These are phyloP conservation scores for Neofusicoccum kwambonambiense DNA, from an alignment of 2,329 filamentous ascomycete species.

Conservation along the genomic window DNA sequence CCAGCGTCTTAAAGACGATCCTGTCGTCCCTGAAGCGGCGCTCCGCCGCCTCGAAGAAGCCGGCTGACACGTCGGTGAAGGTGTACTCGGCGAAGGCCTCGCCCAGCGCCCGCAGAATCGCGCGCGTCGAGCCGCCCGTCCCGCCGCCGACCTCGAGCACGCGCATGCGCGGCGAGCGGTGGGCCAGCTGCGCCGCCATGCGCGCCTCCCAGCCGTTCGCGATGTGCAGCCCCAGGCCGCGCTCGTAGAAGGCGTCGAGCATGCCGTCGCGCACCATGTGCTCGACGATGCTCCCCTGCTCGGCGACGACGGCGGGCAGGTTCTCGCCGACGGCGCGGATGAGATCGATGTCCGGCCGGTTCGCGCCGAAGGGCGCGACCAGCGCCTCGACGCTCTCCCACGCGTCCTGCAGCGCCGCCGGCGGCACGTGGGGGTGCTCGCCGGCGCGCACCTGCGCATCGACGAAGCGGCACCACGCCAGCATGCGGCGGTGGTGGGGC, in stretches of 20 bases:
- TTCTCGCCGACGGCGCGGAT: background rate
- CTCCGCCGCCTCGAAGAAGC: constrained; percentile 18
- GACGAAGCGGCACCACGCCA: background rate
- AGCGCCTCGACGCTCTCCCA: no score
- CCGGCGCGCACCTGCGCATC: background rate
- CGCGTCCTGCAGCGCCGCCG: no score
- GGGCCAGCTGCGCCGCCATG: background rate
- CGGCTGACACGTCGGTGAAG: constrained; percentile 23
- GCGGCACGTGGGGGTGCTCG: background rate
- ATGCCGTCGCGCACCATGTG: background rate
- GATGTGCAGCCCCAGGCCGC: background rate
- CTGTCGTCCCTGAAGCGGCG: background rate
- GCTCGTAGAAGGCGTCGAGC: background rate
- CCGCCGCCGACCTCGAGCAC: constrained; percentile 22
- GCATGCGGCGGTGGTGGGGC: background rate
- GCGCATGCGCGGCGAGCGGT: background rate
- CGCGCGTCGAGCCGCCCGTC: constrained; percentile 19
- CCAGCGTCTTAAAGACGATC: constrained; percentile 17
- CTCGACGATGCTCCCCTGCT: background rate
- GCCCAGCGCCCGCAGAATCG: background rate
- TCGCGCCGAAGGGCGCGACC: no score
- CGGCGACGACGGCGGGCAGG: background rate
- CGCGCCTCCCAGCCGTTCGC: no score
- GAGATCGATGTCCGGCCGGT: no score
- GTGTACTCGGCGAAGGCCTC: constrained; percentile 20